Conservation (phyloP, 257 asterid species). For the Linderniella brevidens region DNA sequence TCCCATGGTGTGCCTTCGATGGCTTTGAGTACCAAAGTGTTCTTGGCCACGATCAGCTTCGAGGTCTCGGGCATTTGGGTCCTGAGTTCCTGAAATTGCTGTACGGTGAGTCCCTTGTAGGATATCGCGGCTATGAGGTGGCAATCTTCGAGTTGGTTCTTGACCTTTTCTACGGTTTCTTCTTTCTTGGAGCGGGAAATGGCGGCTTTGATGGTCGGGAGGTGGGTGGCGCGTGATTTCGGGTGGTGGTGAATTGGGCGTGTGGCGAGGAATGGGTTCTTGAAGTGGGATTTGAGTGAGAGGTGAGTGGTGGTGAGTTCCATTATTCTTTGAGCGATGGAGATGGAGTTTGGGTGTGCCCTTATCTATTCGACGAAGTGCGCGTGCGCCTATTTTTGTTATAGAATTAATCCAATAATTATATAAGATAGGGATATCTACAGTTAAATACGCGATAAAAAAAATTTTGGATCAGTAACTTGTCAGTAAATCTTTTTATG, state of each 20-base stretch:
- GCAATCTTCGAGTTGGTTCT: constrained; percentile 53
- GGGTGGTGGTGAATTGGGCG: constrained; percentile 15
- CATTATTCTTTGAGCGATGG: no score
- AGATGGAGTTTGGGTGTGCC: no score
- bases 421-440: no score
- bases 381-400: no score
- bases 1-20: constrained; percentile 82
- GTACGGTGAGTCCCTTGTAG: constrained; percentile 77
- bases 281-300: constrained; percentile 57
- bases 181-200: constrained; percentile 84
- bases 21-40: constrained; percentile 72
- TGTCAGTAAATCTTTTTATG: no score
- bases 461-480: no score
- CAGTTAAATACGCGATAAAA: no score
- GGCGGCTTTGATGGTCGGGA: constrained; percentile 45
- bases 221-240: constrained; percentile 12
- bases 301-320: constrained; percentile 15
- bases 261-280: constrained; percentile 28
- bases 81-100: constrained; percentile 60
- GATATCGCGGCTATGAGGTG: constrained; percentile 69
- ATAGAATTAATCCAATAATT: no score
- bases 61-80: constrained; percentile 65
- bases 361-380: no score
- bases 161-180: constrained; percentile 69
- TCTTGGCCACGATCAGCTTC: constrained; percentile 73